A percentile compares a stretch with the other conserved stretches of the same genome.
phyloP scores from a whole-genome alignment of 345 rosid species.

The Triadica sebifera region DNA sequence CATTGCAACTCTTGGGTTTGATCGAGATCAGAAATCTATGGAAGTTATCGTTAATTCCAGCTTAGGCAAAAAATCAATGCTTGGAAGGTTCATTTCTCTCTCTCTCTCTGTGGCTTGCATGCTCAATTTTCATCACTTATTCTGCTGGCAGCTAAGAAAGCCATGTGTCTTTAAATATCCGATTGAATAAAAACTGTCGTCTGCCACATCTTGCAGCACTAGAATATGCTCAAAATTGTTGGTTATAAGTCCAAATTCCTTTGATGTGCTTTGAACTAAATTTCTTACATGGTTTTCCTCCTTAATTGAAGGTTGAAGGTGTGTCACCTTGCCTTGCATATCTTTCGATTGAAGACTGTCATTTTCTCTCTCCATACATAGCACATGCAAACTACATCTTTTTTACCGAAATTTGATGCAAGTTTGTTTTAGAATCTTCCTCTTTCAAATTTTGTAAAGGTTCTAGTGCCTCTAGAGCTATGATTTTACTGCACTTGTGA shows the following conservation, averaged over 20 bases:
- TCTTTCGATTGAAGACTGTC: not conserved
- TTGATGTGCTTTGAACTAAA: not conserved
- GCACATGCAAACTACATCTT: not conserved
- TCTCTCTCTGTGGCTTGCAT: not conserved
- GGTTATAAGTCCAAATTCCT: not conserved
- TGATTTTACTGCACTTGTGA: not conserved
- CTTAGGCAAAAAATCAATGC: constrained; percentile 61
- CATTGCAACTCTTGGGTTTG: constrained; percentile 94
- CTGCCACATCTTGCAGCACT: not conserved
- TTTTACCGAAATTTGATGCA: not conserved
- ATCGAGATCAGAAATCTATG: constrained; percentile 90
- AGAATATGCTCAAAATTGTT: not conserved
- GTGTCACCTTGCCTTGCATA: not conserved
- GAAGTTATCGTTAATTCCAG: constrained; percentile 88
- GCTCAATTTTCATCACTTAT: not conserved
- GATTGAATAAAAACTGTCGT: not conserved
- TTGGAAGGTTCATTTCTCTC: constrained; percentile 78
- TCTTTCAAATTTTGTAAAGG: not conserved
- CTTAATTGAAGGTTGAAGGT: not conserved
- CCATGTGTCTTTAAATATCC: not conserved
- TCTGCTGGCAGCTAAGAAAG: not conserved
- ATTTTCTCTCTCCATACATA: not conserved
- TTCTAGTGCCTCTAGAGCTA: not conserved
- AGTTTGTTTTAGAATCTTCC: not conserved
- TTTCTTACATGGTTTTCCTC: not conserved